Percentiles rank a stretch among this genome's conserved stretches.
Evolutionary conservation across 2,329 filamentous ascomycete species (phyloP).

Genomic region (Trichoderma koningiopsis): DNA sequence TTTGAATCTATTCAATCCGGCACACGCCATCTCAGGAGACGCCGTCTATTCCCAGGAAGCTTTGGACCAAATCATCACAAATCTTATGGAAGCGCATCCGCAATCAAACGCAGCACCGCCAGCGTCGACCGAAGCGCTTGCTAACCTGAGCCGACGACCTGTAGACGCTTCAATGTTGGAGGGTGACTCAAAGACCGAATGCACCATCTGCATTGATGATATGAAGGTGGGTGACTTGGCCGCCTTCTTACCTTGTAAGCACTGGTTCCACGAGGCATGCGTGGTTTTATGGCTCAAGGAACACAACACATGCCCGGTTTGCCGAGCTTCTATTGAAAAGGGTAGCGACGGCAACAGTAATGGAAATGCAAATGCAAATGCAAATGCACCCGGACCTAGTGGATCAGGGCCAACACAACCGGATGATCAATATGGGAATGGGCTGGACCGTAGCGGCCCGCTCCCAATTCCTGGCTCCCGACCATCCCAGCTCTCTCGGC

Average conservation of each 20-base stretch:
- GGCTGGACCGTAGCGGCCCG: conserved; percentile 5
- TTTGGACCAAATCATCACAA: conserved; percentile 82
- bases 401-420: not conserved
- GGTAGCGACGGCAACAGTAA: conserved; percentile 28
- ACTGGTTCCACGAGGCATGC: conserved; percentile 90
- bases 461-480: conserved; percentile 25
- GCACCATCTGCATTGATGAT: conserved; percentile 92
- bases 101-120: conserved; percentile 79
- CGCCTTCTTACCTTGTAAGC: conserved; percentile 78
- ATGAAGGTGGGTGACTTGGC: conserved; percentile 74
- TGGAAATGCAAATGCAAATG: not conserved
- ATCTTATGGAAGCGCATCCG: conserved; percentile 82
- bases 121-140: conserved; percentile 74
- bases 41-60: conserved; percentile 90
- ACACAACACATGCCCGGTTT: conserved; percentile 91
- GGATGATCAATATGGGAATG: not conserved
- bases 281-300: conserved; percentile 82
- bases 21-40: conserved; percentile 66
- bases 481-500: conserved; percentile 30
- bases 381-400: not conserved
- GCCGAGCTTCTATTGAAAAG: conserved; percentile 61
- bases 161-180: conserved; percentile 71
- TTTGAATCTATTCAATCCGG: conserved; percentile 56
- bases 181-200: conserved; percentile 71
- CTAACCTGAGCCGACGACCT: conserved; percentile 69